phyloP scores from a whole-genome alignment of 2,329 filamentous ascomycete species.

The Hymenotorrendiella dingleyae region DNA sequence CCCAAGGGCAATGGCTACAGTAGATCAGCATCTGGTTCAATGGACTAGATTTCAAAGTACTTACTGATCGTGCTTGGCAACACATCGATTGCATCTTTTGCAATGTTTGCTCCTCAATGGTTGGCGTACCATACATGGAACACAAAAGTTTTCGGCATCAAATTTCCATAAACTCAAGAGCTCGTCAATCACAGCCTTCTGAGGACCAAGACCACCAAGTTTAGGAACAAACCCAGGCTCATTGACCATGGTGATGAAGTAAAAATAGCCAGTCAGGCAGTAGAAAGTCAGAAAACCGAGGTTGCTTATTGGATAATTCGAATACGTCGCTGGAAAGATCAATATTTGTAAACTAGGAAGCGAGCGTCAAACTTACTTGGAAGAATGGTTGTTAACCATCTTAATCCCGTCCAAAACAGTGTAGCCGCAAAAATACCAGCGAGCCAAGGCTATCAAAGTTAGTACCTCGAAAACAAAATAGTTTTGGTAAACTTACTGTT shows the following conservation, averaged over 20 bases:
- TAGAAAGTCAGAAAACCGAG: conserved; percentile 63
- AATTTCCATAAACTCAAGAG: conserved; percentile 81
- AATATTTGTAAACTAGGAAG: conserved; percentile 23
- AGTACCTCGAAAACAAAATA: not conserved
- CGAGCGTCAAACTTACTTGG: conserved; percentile 48
- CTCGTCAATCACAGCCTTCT: conserved; percentile 83
- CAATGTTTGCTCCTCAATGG: conserved; percentile 96
- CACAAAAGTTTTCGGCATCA: conserved; percentile 90
- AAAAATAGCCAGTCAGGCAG: conserved; percentile 74
- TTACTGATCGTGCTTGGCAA: conserved; percentile 95
- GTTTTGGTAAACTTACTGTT: conserved; percentile 54
- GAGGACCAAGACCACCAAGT: conserved; percentile 79
- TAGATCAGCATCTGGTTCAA: conserved; percentile 20
- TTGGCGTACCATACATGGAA: conserved; percentile 88
- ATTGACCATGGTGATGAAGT: conserved; percentile 74
- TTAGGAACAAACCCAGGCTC: conserved; percentile 95
- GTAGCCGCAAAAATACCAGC: conserved; percentile 89
- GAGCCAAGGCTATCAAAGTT: conserved; percentile 71
- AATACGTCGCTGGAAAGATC: conserved; percentile 53
- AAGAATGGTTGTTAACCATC: conserved; percentile 70
- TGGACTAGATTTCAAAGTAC: conserved; percentile 28
- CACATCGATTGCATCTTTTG: conserved; percentile 81
- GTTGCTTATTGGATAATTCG: conserved; percentile 67
- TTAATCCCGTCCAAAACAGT: conserved; percentile 71
- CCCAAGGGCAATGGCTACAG: conserved; percentile 88